Evolutionary conservation across 176 grass and related monocot species (phyloP).

Genomic region (Triticum timopheevii): DNA sequence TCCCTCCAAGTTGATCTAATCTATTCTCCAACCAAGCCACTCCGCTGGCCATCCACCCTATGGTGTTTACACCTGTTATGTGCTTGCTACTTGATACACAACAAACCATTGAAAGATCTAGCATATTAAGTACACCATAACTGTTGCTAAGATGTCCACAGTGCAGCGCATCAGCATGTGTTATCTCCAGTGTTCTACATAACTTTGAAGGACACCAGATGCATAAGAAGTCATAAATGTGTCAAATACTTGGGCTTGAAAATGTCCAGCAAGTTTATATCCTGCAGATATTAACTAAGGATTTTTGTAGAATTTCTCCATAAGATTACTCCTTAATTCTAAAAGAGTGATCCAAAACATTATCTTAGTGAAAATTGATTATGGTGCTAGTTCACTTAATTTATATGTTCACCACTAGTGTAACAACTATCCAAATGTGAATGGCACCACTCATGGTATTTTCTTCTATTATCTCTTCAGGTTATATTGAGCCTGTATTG

Average conservation of each 20-base stretch:
- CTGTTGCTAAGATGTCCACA: background rate
- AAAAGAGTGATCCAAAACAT: background rate
- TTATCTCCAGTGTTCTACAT: background rate
- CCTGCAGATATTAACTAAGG: background rate
- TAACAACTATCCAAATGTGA: background rate
- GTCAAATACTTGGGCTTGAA: background rate
- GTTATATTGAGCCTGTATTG: constrained; percentile 98
- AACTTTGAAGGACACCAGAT: background rate
- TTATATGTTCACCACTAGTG: constrained; percentile 14
- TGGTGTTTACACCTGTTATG: background rate
- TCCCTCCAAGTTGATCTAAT: background rate
- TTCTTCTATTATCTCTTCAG: constrained; percentile 42
- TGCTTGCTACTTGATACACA: background rate
- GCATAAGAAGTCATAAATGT: background rate
- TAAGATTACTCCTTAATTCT: background rate
- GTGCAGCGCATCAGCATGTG: background rate
- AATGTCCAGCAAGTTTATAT: background rate
- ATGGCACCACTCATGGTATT: constrained; percentile 6
- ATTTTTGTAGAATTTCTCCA: background rate
- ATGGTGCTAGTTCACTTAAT: background rate
- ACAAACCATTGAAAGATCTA: background rate
- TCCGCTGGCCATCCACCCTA: background rate
- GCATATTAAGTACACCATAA: background rate
- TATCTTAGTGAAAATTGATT: background rate
- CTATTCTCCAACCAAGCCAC: background rate